Base-by-base conservation (phyloP, 2,329 filamentous ascomycete genomes). In the Chaetomiaceae sp. region DNA sequence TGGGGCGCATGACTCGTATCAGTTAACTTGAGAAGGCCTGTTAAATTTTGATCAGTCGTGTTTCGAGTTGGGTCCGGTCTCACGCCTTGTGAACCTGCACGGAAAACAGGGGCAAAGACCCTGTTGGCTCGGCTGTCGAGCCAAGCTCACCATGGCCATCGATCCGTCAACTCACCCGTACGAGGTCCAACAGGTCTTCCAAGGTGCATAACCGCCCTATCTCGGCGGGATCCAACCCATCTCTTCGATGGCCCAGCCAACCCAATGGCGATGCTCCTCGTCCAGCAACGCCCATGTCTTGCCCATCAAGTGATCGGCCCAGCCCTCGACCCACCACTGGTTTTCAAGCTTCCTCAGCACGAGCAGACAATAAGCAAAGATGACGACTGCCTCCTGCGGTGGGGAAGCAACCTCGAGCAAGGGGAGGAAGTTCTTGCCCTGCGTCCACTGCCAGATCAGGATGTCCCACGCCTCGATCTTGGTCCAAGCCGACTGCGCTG, bases 301-400 rank as follows among this genome's bases (percentile, higher is more conserved):
- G 17, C 57, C 47, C 20, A 73, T 64, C 8, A 73, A 56, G 54
- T 71, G 65, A 17, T 58, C 59, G 1, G 64, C 63, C 66, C 69
- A 70, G 0, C 70, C 69, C 46, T 70, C 63, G 22, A 71, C 60
- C 68, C 69, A 73, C 70, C 70, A 71, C 49, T 71, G 57, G 29
- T 58, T 57, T 47, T 64, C 62, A 12, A 66, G 43, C 48, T 66
- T 68, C 40, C 70, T 61, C 5, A 71, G 47, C 6, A 36, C 42
- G 29, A 66, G 45, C 12, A 70, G 65, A 15, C 66, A 66, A 44
- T 68, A 71, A 15, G 65, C 66, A 52, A 70, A 69, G 14, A 73
- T 69, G 37, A 62, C 64, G 5, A 73, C 53, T 2, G 67, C 63
- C 33, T 65, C 66, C 52, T 66, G 66, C 34, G 58, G 56, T n/a